Evolutionary conservation across 1,284 basidiomycete species (phyloP).

Genomic region (Boletus mariae): DNA sequence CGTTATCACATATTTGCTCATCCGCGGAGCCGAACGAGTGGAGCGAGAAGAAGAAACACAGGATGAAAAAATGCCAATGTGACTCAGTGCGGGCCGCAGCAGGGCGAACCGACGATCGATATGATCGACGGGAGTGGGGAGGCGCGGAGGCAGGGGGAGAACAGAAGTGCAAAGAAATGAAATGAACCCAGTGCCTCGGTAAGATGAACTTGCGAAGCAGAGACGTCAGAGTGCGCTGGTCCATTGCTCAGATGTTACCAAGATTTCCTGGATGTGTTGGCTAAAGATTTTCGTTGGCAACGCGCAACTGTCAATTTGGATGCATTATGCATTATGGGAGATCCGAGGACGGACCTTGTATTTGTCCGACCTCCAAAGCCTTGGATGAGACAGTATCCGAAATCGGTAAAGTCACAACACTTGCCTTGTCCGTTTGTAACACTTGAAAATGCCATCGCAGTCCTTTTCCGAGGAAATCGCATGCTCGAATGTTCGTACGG

Average conservation of each 20-base stretch:
- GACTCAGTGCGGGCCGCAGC: not conserved
- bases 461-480: not conserved
- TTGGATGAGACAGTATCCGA: not conserved
- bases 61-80: not conserved
- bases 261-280: not conserved
- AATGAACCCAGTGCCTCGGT: not conserved
- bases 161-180: not conserved
- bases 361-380: not conserved
- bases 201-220: not conserved
- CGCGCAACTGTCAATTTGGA: not conserved
- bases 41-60: not conserved
- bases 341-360: not conserved
- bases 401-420: not conserved
- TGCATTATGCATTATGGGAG: not conserved
- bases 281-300: not conserved
- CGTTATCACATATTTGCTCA: not conserved
- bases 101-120: not conserved
- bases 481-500: not conserved
- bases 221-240: not conserved
- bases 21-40: not conserved
- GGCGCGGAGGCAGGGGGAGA: not conserved
- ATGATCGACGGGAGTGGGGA: not conserved
- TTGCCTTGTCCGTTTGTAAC: not conserved
- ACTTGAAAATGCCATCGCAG: not conserved
- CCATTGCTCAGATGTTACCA: not conserved